A percentile compares a stretch with the other conserved stretches of the same genome.
These are phyloP conservation scores for Citrullus amarus DNA, from an alignment of 306 rosid genomes.

Conservation along the genomic window DNA sequence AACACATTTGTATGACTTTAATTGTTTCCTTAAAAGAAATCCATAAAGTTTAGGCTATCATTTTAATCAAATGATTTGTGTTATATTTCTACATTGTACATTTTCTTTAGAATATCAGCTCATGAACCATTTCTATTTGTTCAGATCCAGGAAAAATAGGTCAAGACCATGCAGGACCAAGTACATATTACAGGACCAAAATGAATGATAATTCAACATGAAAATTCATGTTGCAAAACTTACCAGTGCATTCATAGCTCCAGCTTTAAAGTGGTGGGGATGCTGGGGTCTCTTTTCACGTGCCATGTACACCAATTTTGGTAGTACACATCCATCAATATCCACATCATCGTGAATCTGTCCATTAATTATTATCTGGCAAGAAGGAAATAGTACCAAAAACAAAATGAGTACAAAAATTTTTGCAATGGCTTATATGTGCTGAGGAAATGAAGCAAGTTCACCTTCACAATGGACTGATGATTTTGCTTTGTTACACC, in stretches of 20 bases:
- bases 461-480: constrained; percentile 50
- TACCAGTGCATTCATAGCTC: constrained; percentile 63
- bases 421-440: background rate
- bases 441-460: background rate
- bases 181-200: background rate
- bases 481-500: constrained; percentile 45
- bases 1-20: background rate
- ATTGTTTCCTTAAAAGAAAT: background rate
- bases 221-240: background rate
- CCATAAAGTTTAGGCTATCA: background rate
- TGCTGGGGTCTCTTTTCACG: constrained; percentile 48
- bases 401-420: background rate
- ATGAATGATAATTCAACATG: background rate
- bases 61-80: background rate
- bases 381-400: background rate
- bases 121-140: background rate
- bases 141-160: background rate
- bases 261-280: constrained; percentile 72
- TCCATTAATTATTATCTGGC: constrained; percentile 46
- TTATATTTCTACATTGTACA: background rate
- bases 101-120: background rate
- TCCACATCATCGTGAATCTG: constrained; percentile 31
- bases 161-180: background rate
- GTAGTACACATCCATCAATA: constrained; percentile 31
- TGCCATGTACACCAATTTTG: constrained; percentile 52